A percentile compares a stretch with the other conserved stretches of the same genome.
These are phyloP conservation scores for Podila clonocystis DNA, from an alignment of 192 early-diverging fungal genomes.

Conservation along the genomic window DNA sequence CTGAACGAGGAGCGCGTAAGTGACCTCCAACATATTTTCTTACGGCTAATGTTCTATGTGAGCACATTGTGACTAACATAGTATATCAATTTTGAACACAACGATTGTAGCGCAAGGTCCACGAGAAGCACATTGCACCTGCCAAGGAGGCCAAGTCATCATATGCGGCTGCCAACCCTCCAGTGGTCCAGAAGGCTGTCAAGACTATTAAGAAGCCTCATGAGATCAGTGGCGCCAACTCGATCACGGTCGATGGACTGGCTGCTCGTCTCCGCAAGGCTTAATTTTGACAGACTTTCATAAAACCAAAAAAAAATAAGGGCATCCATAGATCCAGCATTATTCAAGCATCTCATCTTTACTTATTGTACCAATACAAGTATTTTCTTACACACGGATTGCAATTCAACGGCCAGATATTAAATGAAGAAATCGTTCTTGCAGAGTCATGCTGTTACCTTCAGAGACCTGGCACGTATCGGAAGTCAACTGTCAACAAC, in stretches of 20 bases:
- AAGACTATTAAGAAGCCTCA: constrained; percentile 40
- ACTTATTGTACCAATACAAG: not conserved
- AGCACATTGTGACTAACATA: not conserved
- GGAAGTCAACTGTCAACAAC: no score
- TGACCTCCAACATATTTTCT: not conserved
- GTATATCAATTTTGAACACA: not conserved
- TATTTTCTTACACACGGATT: no score
- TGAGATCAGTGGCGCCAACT: constrained; percentile 42
- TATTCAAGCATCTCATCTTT: constrained; percentile 3
- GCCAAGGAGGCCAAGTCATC: constrained; percentile 55
- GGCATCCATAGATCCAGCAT: not conserved
- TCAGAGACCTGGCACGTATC: no score
- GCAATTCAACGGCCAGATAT: no score
- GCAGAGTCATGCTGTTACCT: no score
- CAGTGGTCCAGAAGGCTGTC: constrained; percentile 45
- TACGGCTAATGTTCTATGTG: not conserved
- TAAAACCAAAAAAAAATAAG: not conserved
- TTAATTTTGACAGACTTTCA: not conserved
- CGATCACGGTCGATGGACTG: constrained; percentile 33
- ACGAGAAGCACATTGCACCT: constrained; percentile 56
- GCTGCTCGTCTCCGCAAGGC: constrained; percentile 37
- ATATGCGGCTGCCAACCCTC: constrained; percentile 47
- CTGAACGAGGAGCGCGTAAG: constrained; percentile 65
- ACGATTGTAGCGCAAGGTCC: constrained; percentile 56
- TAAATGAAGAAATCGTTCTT: no score